Conservation (phyloP, 176 grass and related monocot species). For the maize (Zea mays) region Zm-B73-REFERENCE-NAM-5.0 NC_050101.1:175680001-175680500, state of each 20-base stretch:
- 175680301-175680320: no score
- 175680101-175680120: not conserved
- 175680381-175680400: no score
- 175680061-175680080: not conserved
- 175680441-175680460: not conserved
- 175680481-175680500: not conserved
- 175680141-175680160: not conserved
- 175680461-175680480: not conserved
- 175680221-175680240: not conserved
- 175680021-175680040: no score
- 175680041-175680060: no score
- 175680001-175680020: no score
- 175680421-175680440: not conserved
- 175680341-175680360: no score
- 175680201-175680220: slow-evolving; percentile 3
- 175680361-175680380: no score
- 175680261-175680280: no score
- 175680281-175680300: no score
- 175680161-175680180: not conserved
- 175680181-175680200: not conserved
- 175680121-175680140: no score
- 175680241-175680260: no score
- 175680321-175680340: no score
- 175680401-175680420: not conserved
- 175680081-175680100: not conserved